These are phyloP conservation scores for Termitomyces sp. DNA, from an alignment of 768 basidiomycete species.

Conservation along the genomic window DNA sequence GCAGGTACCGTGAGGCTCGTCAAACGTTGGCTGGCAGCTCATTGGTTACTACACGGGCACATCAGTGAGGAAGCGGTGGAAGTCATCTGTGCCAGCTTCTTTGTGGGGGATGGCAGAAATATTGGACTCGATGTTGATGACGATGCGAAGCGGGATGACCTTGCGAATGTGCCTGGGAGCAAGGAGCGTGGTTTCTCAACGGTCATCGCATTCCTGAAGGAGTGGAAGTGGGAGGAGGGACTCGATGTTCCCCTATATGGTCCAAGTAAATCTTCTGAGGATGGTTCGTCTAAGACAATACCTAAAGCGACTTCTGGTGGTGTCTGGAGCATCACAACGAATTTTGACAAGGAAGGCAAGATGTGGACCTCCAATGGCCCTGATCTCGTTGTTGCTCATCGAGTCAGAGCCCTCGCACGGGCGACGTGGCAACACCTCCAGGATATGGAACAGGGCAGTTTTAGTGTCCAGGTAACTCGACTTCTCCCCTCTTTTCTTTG, in stretches of 20 bases:
- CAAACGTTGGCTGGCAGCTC: conserved; percentile 90
- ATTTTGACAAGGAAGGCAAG: conserved; percentile 67
- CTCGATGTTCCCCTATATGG: conserved; percentile 75
- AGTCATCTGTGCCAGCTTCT: conserved; percentile 77
- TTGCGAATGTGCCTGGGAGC: conserved; percentile 58
- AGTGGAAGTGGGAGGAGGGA: conserved; percentile 82
- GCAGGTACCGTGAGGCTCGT: conserved; percentile 82
- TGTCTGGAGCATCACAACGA: conserved; percentile 80
- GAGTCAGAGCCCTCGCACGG: conserved; percentile 69
- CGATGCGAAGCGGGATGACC: conserved; percentile 26
- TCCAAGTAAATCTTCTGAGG: conserved; percentile 25
- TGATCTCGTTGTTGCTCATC: conserved; percentile 66
- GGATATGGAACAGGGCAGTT: conserved; percentile 42
- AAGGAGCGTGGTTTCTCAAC: conserved; percentile 79
- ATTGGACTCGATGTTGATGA: conserved; percentile 28
- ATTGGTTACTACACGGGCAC: conserved; percentile 79
- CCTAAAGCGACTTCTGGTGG: conserved; percentile 28
- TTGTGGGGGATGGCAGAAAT: conserved; percentile 50
- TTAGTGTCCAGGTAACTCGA: conserved; percentile 57
- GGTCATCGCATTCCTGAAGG: conserved; percentile 67
- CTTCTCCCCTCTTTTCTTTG: neutral
- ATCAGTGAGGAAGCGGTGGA: conserved; percentile 81
- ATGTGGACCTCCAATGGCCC: conserved; percentile 76
- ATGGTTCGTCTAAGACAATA: conserved; percentile 18
- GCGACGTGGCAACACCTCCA: conserved; percentile 67